Evolutionary conservation across 2,329 filamentous ascomycete genomes (phyloP).

Genomic region (Ophiostoma sp.): DNA sequence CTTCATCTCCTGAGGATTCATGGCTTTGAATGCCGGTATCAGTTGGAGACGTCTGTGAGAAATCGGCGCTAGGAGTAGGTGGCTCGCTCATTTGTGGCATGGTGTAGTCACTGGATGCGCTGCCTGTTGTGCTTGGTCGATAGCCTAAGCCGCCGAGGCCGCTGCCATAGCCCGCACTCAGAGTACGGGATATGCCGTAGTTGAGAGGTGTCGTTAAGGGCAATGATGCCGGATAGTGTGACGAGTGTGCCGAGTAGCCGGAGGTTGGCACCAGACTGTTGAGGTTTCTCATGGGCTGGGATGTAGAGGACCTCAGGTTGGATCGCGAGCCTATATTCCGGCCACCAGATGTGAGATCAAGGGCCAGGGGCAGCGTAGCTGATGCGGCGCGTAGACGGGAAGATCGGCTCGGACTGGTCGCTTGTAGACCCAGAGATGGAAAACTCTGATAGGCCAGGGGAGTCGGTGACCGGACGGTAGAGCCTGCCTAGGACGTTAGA

Average conservation of each 20-base stretch:
- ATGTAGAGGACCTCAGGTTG: too few relatives aligned
- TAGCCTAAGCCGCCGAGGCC: too few relatives aligned
- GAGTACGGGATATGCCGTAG: neutral
- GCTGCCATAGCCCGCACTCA: neutral
- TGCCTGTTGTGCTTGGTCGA: too few relatives aligned
- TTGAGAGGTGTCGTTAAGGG: neutral
- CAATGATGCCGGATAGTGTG: too few relatives aligned
- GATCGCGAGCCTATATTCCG: neutral
- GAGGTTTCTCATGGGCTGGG: too few relatives aligned
- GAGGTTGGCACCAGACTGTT: too few relatives aligned
- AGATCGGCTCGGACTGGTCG: conserved; percentile 36
- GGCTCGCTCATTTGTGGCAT: neutral
- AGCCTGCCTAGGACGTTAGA: conserved; percentile 34
- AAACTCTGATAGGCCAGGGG: conserved; percentile 47
- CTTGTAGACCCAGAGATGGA: conserved; percentile 37
- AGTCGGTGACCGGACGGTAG: conserved; percentile 45
- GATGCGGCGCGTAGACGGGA: conserved; percentile 49
- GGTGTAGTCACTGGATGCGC: neutral
- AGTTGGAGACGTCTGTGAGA: neutral
- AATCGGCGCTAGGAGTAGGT: neutral
- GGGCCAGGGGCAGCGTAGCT: conserved; percentile 38
- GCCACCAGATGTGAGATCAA: conserved; percentile 30
- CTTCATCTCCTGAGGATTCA: neutral
- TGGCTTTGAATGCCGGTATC: neutral
- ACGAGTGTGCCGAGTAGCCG: too few relatives aligned